Conservation (phyloP, 768 basidiomycete species). For the Phanerochaete carnosa region DNA sequence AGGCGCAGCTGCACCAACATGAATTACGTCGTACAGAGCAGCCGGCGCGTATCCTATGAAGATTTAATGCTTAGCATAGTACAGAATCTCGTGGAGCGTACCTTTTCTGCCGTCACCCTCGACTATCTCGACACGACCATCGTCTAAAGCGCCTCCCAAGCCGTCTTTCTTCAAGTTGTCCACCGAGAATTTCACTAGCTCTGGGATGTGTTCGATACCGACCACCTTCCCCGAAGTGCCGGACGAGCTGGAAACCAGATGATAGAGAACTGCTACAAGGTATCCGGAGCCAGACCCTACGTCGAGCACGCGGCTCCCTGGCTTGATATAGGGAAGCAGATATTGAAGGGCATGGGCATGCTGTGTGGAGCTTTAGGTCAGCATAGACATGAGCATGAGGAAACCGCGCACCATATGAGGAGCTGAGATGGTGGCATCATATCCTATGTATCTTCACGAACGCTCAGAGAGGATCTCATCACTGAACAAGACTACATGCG, state of each 20-base stretch:
- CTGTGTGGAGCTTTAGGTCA: constrained; percentile 29
- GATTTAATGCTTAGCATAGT: too few relatives aligned
- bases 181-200: constrained; percentile 69
- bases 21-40: constrained; percentile 75
- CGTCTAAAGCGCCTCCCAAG: constrained; percentile 48
- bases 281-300: constrained; percentile 90
- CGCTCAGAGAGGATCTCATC: not conserved
- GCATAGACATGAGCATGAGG: not conserved
- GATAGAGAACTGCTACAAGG: constrained; percentile 75
- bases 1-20: constrained; percentile 92
- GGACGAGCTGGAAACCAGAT: constrained; percentile 46
- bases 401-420: constrained; percentile 79
- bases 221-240: constrained; percentile 58
- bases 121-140: constrained; percentile 57
- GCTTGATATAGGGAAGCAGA: constrained; percentile 66
- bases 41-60: not conserved
- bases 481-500: not conserved
- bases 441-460: constrained; percentile 51
- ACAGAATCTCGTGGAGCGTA: constrained; percentile 17
- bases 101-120: constrained; percentile 82
- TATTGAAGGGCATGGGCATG: constrained; percentile 86
- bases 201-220: constrained; percentile 88
- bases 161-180: constrained; percentile 69
- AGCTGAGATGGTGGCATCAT: constrained; percentile 91
- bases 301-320: constrained; percentile 78